These are phyloP conservation scores for Tolypocladium capitatum DNA, from an alignment of 2,329 filamentous ascomycete genomes.

Conservation along the genomic window DNA sequence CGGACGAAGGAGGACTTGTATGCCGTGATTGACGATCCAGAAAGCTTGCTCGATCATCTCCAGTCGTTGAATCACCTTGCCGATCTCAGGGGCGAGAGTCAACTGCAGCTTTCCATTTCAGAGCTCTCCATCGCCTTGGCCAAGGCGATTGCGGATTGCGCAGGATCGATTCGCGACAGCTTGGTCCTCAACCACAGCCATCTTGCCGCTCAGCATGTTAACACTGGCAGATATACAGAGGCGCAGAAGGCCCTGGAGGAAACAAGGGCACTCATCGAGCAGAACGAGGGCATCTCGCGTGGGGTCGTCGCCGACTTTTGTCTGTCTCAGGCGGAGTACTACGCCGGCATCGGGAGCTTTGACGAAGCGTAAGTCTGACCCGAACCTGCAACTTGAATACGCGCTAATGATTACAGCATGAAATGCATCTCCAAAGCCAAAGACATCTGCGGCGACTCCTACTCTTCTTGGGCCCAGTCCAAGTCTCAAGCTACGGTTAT, in stretches of 20 bases:
- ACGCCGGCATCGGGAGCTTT: constrained; percentile 51
- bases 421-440: constrained; percentile 25
- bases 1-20: constrained; percentile 27
- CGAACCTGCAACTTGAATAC: not conserved
- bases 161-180: constrained; percentile 20
- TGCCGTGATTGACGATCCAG: constrained; percentile 33
- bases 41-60: constrained; percentile 34
- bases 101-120: constrained; percentile 30
- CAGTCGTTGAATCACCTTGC: constrained; percentile 37
- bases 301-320: constrained; percentile 42
- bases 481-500: constrained; percentile 19
- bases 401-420: constrained; percentile 9
- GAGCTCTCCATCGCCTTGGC: constrained; percentile 32
- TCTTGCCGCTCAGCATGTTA: constrained; percentile 39
- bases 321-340: constrained; percentile 62
- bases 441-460: constrained; percentile 16
- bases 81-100: constrained; percentile 35
- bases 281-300: constrained; percentile 22
- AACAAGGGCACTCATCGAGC: constrained; percentile 34
- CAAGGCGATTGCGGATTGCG: constrained; percentile 16
- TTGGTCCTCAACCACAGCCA: constrained; percentile 32
- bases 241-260: constrained; percentile 42
- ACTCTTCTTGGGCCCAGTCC: constrained; percentile 19
- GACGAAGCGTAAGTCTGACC: constrained; percentile 39
- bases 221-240: constrained; percentile 36